A percentile compares a stretch with the other conserved stretches of the same genome.
Conservation (phyloP, 2,329 filamentous ascomycete genomes). For the Ophiostoma ips region DNA sequence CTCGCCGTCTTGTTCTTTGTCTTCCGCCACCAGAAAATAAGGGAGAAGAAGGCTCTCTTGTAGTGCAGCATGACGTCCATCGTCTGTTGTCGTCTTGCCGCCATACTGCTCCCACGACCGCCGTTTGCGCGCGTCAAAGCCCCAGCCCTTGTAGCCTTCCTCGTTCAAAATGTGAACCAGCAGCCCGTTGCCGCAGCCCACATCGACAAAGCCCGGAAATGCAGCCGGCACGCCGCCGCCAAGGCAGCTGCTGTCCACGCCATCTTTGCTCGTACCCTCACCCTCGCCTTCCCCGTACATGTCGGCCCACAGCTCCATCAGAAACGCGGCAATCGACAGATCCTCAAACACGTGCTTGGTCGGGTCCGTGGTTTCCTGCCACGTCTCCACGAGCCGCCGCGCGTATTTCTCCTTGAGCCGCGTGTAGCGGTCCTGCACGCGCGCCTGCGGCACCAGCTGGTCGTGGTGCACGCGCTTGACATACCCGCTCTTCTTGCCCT, state of each 20-base stretch:
- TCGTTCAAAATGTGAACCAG: conserved; percentile 67
- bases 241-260: no score
- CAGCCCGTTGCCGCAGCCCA: conserved; percentile 89
- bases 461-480: conserved; percentile 78
- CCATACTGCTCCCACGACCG: conserved; percentile 74
- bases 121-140: conserved; percentile 76
- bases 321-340: conserved; percentile 74
- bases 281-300: conserved; percentile 46
- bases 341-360: conserved; percentile 94
- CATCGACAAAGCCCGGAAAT: conserved; percentile 88
- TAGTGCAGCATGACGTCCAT: not conserved
- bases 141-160: conserved; percentile 76
- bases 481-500: conserved; percentile 51
- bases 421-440: conserved; percentile 71
- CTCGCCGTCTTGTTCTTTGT: not conserved
- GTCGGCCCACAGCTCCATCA: conserved; percentile 79
- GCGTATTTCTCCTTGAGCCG: conserved; percentile 70
- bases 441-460: conserved; percentile 58
- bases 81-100: conserved; percentile 10
- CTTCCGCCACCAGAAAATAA: conserved; percentile 1
- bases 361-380: conserved; percentile 80
- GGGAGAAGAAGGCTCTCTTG: conserved; percentile 30
- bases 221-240: conserved; percentile 10
- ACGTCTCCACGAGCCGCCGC: conserved; percentile 51
- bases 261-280: no score